A percentile compares a stretch with the other conserved stretches of the same genome.
phyloP scores from a whole-genome alignment of 2,329 filamentous ascomycete genomes.

The Penicillium verrucosum region DNA sequence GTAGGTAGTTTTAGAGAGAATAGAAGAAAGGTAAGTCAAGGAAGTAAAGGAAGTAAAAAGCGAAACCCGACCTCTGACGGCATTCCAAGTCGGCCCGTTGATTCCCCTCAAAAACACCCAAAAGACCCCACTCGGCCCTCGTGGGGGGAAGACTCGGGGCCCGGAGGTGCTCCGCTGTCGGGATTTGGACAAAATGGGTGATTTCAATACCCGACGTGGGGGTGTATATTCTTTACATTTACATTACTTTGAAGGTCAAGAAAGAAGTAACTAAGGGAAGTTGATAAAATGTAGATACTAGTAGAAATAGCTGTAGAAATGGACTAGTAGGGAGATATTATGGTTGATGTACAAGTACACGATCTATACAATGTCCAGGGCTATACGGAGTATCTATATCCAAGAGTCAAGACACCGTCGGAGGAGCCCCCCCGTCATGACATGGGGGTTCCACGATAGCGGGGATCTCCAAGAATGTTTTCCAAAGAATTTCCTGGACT shows the following conservation, averaged over 20 bases:
- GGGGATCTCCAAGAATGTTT: not conserved
- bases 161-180: slow-evolving; percentile 26
- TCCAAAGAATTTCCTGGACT: not conserved
- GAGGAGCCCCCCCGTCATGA: not conserved
- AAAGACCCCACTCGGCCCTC: slow-evolving; percentile 1
- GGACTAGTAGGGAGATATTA: not conserved
- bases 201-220: slow-evolving; percentile 20
- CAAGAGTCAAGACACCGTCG: not conserved
- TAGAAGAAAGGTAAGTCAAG: not conserved
- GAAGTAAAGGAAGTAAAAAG: not conserved
- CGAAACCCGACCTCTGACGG: slow-evolving; percentile 4
- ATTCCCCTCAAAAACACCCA: slow-evolving; percentile 6
- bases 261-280: not conserved
- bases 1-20: not conserved
- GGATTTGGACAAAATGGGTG: slow-evolving; percentile 5
- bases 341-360: not conserved
- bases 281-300: not conserved
- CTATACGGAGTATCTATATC: not conserved
- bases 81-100: slow-evolving; percentile 1
- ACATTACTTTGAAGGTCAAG: too few relatives aligned
- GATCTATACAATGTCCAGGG: not conserved
- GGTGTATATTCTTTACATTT: not conserved
- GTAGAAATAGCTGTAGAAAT: not conserved
- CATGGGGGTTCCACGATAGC: slow-evolving; percentile 5
- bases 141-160: slow-evolving; percentile 11